phyloP scores from a whole-genome alignment of 2,329 filamentous ascomycete genomes.

The Clonostachys rhizophaga region DNA sequence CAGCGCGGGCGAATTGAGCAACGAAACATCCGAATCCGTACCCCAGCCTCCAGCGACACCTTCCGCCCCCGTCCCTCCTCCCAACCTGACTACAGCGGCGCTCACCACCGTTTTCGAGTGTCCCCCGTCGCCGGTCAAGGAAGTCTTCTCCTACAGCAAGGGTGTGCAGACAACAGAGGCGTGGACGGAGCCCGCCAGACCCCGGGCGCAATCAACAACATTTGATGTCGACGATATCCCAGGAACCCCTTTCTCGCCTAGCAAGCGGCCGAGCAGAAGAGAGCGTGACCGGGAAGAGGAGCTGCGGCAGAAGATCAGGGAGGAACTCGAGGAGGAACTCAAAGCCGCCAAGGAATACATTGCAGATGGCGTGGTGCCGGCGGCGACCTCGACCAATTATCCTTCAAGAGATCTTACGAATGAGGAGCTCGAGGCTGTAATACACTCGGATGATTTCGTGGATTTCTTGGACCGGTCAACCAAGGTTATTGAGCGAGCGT shows the following conservation, averaged over 20 bases:
- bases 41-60: constrained; percentile 34
- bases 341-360: constrained; percentile 63
- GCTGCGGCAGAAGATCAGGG: constrained; percentile 75
- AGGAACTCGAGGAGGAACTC: constrained; percentile 90
- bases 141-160: constrained; percentile 96
- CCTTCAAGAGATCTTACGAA: constrained; percentile 74
- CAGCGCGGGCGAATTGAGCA: constrained; percentile 77
- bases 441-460: constrained; percentile 86
- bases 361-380: constrained; percentile 31
- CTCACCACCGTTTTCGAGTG: constrained; percentile 78
- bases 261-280: constrained; percentile 72
- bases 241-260: constrained; percentile 52
- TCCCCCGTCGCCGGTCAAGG: constrained; percentile 68
- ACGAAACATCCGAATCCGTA: constrained; percentile 61
- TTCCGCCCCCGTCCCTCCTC: constrained; percentile 33
- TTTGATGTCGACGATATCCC: constrained; percentile 60
- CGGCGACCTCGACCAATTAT: constrained; percentile 47
- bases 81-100: constrained; percentile 69
- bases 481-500: constrained; percentile 91
- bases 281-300: constrained; percentile 85
- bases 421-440: constrained; percentile 87
- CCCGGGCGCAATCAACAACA: constrained; percentile 27
- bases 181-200: constrained; percentile 53
- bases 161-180: constrained; percentile 86
- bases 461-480: constrained; percentile 94